phyloP scores from a whole-genome alignment of 345 rosid species.

The Ceriops zippeliana region DNA sequence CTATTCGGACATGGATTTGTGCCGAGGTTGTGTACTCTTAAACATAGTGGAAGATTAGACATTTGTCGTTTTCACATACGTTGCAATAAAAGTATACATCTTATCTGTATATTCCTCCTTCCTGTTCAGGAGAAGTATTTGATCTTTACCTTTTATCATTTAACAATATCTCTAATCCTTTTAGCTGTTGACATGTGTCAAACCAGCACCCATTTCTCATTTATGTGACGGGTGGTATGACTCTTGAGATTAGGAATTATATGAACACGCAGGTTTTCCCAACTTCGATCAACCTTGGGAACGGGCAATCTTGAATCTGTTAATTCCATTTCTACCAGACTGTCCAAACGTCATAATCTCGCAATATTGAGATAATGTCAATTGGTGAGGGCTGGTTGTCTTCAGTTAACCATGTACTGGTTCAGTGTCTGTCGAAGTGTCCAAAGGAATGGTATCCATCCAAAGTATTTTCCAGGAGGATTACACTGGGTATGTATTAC shows the following conservation, averaged over 20 bases:
- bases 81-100: constrained; percentile 4
- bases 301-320: neutral
- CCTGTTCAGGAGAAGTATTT: no score
- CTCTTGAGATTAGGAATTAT: neutral
- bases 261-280: neutral
- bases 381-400: neutral
- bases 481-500: no score
- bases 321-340: neutral
- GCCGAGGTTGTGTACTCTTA: neutral
- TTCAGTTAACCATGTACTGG: neutral
- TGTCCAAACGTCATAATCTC: neutral
- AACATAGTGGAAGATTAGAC: constrained; percentile 3
- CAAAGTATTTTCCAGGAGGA: no score
- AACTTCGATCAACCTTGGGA: no score
- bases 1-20: neutral
- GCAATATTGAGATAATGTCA: no score
- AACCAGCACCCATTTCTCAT: no score
- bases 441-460: no score
- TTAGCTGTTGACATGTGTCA: no score
- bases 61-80: neutral
- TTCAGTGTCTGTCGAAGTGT: neutral
- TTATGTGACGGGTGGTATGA: no score
- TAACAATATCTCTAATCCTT: no score
- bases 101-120: no score
- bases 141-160: no score